Percentiles rank a stretch among this genome's conserved stretches.
These are phyloP conservation scores for Dacryopinax spathularia DNA, from an alignment of 768 basidiomycete genomes.

Conservation along the genomic window DNA sequence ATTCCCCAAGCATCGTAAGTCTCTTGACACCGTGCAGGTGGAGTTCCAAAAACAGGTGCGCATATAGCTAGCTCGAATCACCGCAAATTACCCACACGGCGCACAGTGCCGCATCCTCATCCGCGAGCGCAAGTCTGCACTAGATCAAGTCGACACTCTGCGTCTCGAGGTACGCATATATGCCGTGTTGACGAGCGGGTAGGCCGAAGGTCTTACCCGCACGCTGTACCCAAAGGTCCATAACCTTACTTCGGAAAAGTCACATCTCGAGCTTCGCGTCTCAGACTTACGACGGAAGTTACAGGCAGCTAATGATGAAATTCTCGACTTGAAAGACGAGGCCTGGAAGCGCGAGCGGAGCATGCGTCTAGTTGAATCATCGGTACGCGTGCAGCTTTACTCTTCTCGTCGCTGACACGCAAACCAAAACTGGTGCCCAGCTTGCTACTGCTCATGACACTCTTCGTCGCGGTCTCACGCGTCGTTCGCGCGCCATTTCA, in stretches of 20 bases:
- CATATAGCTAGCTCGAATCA: neutral
- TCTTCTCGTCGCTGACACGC: neutral
- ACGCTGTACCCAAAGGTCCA: neutral
- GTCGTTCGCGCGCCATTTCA: neutral
- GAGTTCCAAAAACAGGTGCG: neutral
- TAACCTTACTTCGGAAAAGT: neutral
- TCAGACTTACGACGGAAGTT: neutral
- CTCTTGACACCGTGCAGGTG: neutral
- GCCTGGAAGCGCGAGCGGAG: neutral
- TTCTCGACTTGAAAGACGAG: neutral
- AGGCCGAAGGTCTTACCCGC: neutral
- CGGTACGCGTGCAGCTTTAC: neutral
- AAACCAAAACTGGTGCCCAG: neutral
- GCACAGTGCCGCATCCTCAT: neutral
- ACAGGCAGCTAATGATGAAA: neutral
- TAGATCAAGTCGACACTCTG: neutral
- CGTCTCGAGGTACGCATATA: neutral
- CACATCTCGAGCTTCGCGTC: neutral
- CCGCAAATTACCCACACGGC: neutral
- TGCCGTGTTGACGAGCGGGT: neutral
- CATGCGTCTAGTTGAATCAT: neutral
- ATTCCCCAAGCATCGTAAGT: neutral
- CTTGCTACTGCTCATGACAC: neutral
- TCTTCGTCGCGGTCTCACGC: neutral
- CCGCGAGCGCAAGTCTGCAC: neutral